Percentiles rank a stretch among this genome's conserved stretches.
Evolutionary conservation across 495 filamentous ascomycete species (phyloP).

Genomic region (Beverwykella pulmonaria): DNA sequence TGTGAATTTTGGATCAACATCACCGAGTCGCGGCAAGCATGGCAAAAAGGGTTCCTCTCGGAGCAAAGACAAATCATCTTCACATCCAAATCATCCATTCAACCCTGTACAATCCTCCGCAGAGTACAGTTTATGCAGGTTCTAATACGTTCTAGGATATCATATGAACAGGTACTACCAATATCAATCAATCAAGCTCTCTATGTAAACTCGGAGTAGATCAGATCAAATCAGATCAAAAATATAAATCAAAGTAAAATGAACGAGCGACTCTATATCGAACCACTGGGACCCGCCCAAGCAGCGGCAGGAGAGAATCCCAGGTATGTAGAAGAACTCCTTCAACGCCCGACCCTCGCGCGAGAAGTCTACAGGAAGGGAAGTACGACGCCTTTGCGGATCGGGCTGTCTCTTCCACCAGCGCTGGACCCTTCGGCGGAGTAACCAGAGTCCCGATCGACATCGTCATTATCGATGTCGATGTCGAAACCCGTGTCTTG

Average conservation of each 20-base stretch:
- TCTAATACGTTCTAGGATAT: constrained; percentile 21
- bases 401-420: constrained; percentile 37
- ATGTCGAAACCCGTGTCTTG: constrained; percentile 75
- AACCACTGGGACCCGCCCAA: constrained; percentile 33
- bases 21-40: not conserved
- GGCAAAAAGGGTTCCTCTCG: not conserved
- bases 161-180: constrained; percentile 2
- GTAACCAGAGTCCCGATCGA: constrained; percentile 37
- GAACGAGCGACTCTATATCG: not conserved
- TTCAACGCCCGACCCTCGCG: not conserved
- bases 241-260: not conserved
- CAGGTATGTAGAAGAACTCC: not conserved
- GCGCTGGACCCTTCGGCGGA: constrained; percentile 36
- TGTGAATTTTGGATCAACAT: too few relatives aligned
- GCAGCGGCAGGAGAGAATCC: constrained; percentile 21
- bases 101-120: not conserved
- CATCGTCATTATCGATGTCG: constrained; percentile 65
- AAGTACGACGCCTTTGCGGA: constrained; percentile 28
- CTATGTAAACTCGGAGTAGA: not conserved
- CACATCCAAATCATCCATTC: not conserved
- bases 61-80: not conserved
- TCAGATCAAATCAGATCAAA: not conserved
- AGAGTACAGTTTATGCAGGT: constrained; percentile 1
- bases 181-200: not conserved
- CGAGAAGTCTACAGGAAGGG: constrained; percentile 26